These are phyloP conservation scores for Wallacemonas sp. DNA, from an alignment of 208 protist genomes.

Conservation along the genomic window DNA sequence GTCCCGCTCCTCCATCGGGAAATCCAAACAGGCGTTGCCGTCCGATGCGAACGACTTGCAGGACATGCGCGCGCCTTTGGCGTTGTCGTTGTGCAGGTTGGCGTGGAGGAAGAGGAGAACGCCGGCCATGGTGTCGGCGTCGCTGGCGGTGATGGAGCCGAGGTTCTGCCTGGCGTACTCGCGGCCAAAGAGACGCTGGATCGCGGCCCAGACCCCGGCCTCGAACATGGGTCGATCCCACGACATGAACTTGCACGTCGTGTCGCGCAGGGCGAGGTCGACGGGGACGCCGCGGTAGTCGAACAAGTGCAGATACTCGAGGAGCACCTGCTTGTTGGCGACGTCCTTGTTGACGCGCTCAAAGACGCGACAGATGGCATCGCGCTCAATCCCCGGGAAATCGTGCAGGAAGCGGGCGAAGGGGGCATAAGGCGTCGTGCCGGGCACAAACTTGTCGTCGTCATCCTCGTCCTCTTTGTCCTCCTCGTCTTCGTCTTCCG, in stretches of 20 bases:
- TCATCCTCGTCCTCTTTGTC: too few relatives aligned
- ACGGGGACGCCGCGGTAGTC: conserved; percentile 69
- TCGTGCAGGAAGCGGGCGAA: conserved; percentile 80
- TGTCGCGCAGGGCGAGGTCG: conserved; percentile 84
- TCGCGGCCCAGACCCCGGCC: conserved; percentile 80
- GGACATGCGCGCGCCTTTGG: conserved; percentile 54
- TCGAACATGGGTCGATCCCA: conserved; percentile 90
- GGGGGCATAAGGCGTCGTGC: conserved; percentile 27
- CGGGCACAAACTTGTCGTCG: conserved; percentile 6
- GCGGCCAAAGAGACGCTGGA: conserved; percentile 75
- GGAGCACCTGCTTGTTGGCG: conserved; percentile 49
- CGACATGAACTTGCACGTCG: conserved; percentile 87
- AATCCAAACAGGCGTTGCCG: conserved; percentile 71
- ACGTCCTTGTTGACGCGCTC: conserved; percentile 63
- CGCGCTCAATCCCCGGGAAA: conserved; percentile 61
- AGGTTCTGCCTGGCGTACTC: conserved; percentile 83
- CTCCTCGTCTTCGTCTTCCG: neutral
- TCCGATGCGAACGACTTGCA: conserved; percentile 60
- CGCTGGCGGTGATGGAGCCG: conserved; percentile 50
- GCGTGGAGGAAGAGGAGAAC: conserved; percentile 89
- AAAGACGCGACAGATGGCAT: conserved; percentile 72
- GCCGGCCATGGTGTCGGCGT: conserved; percentile 82
- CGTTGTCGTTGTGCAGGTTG: conserved; percentile 78
- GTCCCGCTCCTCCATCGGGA: conserved; percentile 60
- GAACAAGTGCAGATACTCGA: conserved; percentile 79